Evolutionary conservation across 2,329 filamentous ascomycete genomes (phyloP).

Genomic region (Orbilia brochopaga): DNA sequence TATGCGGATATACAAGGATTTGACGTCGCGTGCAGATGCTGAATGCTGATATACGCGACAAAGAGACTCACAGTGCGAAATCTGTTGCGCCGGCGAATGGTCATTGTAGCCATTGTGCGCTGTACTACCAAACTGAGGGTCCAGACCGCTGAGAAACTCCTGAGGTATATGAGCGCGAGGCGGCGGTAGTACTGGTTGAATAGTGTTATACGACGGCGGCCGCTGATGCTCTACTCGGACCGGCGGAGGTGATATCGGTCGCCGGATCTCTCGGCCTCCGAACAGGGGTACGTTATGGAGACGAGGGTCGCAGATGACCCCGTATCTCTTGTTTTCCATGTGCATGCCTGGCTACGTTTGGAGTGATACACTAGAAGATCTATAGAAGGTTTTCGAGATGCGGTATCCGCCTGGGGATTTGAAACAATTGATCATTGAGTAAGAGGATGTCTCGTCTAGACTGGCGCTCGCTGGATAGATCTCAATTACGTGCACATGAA

Average conservation of each 20-base stretch:
- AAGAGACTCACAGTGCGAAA: conserved; percentile 24
- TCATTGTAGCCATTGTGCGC: neutral
- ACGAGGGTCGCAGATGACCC: conserved; percentile 19
- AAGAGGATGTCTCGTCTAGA: too few relatives aligned
- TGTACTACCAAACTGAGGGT: conserved; percentile 6
- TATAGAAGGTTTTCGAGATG: neutral
- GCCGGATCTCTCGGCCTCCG: neutral
- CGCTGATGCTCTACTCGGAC: neutral
- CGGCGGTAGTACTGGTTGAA: neutral
- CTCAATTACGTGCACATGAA: too few relatives aligned
- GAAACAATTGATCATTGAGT: too few relatives aligned
- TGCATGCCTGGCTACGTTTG: conserved; percentile 19
- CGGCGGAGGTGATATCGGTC: neutral
- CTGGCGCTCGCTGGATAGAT: too few relatives aligned
- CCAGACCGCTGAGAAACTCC: conserved; percentile 5
- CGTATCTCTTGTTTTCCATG: conserved; percentile 22
- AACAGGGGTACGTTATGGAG: conserved; percentile 33
- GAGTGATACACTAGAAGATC: too few relatives aligned
- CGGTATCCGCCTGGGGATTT: too few relatives aligned
- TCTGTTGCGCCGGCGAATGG: conserved; percentile 9
- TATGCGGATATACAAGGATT: neutral
- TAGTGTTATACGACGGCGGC: conserved; percentile 10
- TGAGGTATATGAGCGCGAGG: neutral
- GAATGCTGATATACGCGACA: too few relatives aligned
- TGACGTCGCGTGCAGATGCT: too few relatives aligned